Percentiles rank a stretch among this genome's conserved stretches.
These are phyloP conservation scores for Pichia deserticola DNA, from an alignment of 805 yeast species.

Conservation along the genomic window DNA sequence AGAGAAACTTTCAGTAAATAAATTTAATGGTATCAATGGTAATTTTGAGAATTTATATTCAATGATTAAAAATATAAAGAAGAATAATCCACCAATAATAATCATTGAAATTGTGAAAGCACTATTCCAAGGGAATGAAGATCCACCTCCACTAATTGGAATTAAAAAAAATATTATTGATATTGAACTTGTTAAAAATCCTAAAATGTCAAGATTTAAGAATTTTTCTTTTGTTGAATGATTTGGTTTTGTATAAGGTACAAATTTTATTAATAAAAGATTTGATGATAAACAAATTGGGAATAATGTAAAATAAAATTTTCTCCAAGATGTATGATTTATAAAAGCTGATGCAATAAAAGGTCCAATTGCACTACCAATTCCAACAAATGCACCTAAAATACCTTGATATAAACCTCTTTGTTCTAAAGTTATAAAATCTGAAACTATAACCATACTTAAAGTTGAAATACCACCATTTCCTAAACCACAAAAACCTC, in stretches of 20 bases:
- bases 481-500: constrained; percentile 52
- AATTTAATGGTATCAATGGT: constrained; percentile 48
- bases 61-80: constrained; percentile 37
- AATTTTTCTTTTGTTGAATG: constrained; percentile 2
- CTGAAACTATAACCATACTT: constrained; percentile 47
- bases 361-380: constrained; percentile 36
- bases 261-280: neutral
- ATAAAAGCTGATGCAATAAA: neutral
- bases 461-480: constrained; percentile 46
- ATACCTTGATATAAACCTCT: constrained; percentile 55
- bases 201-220: constrained; percentile 46
- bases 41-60: constrained; percentile 43
- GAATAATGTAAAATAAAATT: neutral
- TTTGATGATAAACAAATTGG: constrained; percentile 2
- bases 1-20: constrained; percentile 30
- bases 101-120: constrained; percentile 35
- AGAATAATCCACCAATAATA: constrained; percentile 34
- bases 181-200: constrained; percentile 41
- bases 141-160: constrained; percentile 59
- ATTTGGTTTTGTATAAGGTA: constrained; percentile 1
- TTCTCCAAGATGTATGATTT: neutral
- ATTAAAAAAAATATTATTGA: constrained; percentile 43
- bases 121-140: constrained; percentile 48
- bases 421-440: constrained; percentile 43
- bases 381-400: constrained; percentile 42